Evolutionary conservation across 306 rosid species (phyloP).

Genomic region (Casuarina glauca): DNA sequence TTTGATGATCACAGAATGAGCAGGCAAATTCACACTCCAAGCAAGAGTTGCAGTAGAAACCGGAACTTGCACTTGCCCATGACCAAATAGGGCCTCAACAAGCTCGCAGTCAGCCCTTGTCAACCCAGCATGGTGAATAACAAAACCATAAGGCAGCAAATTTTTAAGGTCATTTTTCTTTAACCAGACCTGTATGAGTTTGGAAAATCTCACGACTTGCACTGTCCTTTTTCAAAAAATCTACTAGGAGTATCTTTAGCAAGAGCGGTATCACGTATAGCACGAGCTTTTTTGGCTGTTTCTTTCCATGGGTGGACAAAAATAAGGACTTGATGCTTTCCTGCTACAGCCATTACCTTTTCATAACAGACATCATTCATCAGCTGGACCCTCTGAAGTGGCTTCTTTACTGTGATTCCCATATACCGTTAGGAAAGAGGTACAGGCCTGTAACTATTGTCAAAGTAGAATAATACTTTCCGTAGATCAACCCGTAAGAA

Average conservation of each 20-base stretch:
- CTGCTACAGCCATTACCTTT: too few relatives aligned
- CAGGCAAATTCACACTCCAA: too few relatives aligned
- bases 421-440: constrained; percentile 93
- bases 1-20: constrained; percentile 32
- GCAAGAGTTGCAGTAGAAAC: too few relatives aligned
- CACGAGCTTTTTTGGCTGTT: constrained; percentile 97
- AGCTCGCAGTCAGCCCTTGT: constrained; percentile 81
- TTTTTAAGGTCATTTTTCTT: too few relatives aligned
- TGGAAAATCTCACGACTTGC: too few relatives aligned
- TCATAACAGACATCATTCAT: constrained; percentile 32
- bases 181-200: too few relatives aligned
- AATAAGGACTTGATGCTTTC: too few relatives aligned
- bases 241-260: constrained; percentile 62
- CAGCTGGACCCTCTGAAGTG: constrained; percentile 95
- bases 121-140: too few relatives aligned
- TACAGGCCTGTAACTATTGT: constrained; percentile 92
- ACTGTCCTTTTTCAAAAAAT: too few relatives aligned
- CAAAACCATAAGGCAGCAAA: too few relatives aligned
- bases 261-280: constrained; percentile 89
- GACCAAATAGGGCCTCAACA: constrained; percentile 94
- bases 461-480: constrained; percentile 74
- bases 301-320: constrained; percentile 68
- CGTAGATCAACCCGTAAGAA: constrained; percentile 79
- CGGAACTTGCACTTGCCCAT: constrained; percentile 56
- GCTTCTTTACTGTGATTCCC: constrained; percentile 91